phyloP scores from a whole-genome alignment of 768 basidiomycete genomes.

The Mycena amicta region DNA sequence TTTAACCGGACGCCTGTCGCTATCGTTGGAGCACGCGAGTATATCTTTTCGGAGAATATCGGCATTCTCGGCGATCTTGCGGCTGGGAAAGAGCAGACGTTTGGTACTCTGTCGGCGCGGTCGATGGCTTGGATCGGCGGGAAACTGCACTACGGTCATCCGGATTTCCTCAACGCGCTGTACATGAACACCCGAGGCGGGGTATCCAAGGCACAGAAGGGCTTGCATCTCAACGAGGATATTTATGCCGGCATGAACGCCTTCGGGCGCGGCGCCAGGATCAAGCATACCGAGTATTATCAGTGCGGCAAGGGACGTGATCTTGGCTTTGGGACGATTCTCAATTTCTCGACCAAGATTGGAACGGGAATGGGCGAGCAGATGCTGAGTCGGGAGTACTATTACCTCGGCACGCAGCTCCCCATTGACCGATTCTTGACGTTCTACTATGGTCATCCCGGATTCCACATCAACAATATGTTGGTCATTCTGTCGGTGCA shows the following conservation, averaged over 20 bases:
- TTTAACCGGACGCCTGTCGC: conserved; percentile 89
- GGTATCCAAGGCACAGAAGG: conserved; percentile 98
- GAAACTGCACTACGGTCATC: conserved; percentile 98
- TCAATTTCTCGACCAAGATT: conserved; percentile 99
- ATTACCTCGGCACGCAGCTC: conserved; percentile 96
- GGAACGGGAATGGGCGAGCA: conserved; percentile 99
- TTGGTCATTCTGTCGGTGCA: conserved; percentile 96
- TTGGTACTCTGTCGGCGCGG: conserved; percentile 94
- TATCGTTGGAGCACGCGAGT: conserved; percentile 99
- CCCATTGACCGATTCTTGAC: conserved; percentile 98
- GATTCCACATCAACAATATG: conserved; percentile 99
- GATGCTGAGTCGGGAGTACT: conserved; percentile 98
- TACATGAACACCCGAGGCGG: conserved; percentile 99
- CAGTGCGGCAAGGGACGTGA: conserved; percentile 99
- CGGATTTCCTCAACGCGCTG: conserved; percentile 96
- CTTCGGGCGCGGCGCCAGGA: conserved; percentile 92
- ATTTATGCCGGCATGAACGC: conserved; percentile 99
- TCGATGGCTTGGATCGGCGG: conserved; percentile 97
- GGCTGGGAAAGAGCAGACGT: conserved; percentile 99
- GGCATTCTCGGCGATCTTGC: conserved; percentile 98
- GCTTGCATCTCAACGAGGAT: conserved; percentile 98
- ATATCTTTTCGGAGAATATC: conserved; percentile 99
- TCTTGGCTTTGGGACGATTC: conserved; percentile 96
- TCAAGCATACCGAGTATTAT: conserved; percentile 99
- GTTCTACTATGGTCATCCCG: conserved; percentile 99